Percentiles rank a stretch among this genome's conserved stretches.
Conservation (phyloP, 1,284 basidiomycete species). For the Inonotus hispidus region DNA sequence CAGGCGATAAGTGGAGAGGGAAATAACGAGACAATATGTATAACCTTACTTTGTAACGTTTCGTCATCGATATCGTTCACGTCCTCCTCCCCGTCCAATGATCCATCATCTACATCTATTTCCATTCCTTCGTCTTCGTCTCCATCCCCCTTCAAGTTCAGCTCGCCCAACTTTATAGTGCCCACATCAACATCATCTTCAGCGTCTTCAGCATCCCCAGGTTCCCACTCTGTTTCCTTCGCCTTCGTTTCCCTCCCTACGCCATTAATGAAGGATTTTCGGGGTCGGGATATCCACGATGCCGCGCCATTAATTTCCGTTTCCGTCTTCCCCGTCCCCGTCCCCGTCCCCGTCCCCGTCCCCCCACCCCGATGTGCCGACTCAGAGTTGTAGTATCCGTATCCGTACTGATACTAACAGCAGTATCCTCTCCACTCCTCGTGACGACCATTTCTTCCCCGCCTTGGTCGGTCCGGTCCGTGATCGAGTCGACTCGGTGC, state of each 20-base stretch:
- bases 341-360: not conserved
- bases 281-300: too few species aligned
- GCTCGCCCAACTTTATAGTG: constrained; percentile 8
- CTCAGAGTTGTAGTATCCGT: not conserved
- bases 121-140: not conserved
- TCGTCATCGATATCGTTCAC: constrained; percentile 2
- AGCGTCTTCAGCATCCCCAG: too few species aligned
- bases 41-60: not conserved
- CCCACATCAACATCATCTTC: constrained; percentile 24
- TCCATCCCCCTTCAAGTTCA: constrained; percentile 9
- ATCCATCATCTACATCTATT: not conserved
- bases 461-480: too few species aligned
- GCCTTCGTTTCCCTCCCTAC: too few species aligned
- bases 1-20: too few species aligned
- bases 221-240: too few species aligned
- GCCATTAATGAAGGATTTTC: too few species aligned
- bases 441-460: constrained; percentile 3
- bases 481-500: too few species aligned
- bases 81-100: constrained; percentile 17
- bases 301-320: too few species aligned
- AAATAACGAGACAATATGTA: constrained; percentile 21
- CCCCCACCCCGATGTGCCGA: too few species aligned
- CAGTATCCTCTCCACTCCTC: not conserved
- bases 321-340: constrained; percentile 11
- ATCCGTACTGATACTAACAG: not conserved